Conservation (phyloP, 192 early-diverging fungal species). For the Coemansia sp. region DNA sequence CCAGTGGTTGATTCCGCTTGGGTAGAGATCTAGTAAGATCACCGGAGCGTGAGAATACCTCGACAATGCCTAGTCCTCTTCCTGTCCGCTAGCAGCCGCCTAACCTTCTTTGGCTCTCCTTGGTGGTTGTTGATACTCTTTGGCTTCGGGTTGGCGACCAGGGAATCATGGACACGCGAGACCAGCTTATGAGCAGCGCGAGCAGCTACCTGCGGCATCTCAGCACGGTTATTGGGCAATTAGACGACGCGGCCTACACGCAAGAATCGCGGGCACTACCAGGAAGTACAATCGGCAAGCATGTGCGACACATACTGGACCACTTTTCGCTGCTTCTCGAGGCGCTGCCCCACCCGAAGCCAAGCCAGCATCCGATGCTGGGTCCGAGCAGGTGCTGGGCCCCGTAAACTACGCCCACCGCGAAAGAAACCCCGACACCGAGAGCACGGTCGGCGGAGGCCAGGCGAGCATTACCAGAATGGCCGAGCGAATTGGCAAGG, state of each 20-base stretch:
- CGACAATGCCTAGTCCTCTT: too few species aligned
- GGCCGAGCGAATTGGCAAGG: too few species aligned
- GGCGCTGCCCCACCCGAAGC: background rate
- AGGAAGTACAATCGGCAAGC: slow-evolving; percentile 53
- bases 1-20: too few species aligned
- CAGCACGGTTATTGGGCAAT: background rate
- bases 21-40: too few species aligned
- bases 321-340: slow-evolving; percentile 38
- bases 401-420: slow-evolving; percentile 20
- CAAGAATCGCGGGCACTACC: slow-evolving; percentile 29
- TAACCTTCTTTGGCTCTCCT: too few species aligned
- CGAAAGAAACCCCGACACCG: slow-evolving; percentile 12
- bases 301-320: slow-evolving; percentile 51
- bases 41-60: too few species aligned
- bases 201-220: slow-evolving; percentile 12
- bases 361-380: background rate
- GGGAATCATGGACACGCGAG: background rate
- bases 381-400: background rate
- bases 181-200: slow-evolving; percentile 17
- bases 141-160: too few species aligned
- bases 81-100: too few species aligned
- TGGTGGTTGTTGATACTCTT: too few species aligned
- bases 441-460: slow-evolving; percentile 14
- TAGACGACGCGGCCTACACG: slow-evolving; percentile 21
- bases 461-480: slow-evolving; percentile 1